These are phyloP conservation scores for Penicillium herquei DNA, from an alignment of 495 filamentous ascomycete species.

Conservation along the genomic window DNA sequence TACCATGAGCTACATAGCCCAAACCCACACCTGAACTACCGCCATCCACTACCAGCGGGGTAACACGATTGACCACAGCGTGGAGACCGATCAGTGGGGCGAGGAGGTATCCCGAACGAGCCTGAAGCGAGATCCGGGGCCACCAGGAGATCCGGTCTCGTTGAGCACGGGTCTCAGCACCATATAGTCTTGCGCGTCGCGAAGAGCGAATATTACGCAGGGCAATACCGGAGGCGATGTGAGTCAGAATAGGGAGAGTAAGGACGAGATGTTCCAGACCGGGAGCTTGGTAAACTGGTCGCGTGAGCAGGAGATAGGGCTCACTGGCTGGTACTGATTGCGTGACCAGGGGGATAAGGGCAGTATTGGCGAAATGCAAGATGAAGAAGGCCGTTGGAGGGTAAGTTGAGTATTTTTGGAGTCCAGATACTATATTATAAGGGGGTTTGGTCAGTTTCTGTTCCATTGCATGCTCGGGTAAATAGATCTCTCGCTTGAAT, in stretches of 20 bases:
- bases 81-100: constrained; percentile 65
- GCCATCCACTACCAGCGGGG: constrained; percentile 74
- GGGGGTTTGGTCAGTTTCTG: constrained; percentile 2
- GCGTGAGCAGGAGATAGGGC: constrained; percentile 59
- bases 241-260: constrained; percentile 45
- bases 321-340: constrained; percentile 52
- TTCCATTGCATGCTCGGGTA: background rate
- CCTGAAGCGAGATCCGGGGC: constrained; percentile 66
- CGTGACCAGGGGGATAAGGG: constrained; percentile 65
- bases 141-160: constrained; percentile 47
- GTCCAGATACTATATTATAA: constrained; percentile 54
- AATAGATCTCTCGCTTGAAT: background rate
- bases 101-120: constrained; percentile 65
- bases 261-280: constrained; percentile 46
- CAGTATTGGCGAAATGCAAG: constrained; percentile 79
- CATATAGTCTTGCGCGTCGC: constrained; percentile 67
- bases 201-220: constrained; percentile 72
- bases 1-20: constrained; percentile 82
- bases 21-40: constrained; percentile 79
- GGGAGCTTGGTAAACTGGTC: constrained; percentile 76
- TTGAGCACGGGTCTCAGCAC: constrained; percentile 52
- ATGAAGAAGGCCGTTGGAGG: constrained; percentile 75
- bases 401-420: constrained; percentile 87
- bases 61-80: constrained; percentile 64
- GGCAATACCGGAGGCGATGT: constrained; percentile 64